Evolutionary conservation across 768 basidiomycete genomes (phyloP).

Genomic region (Dendrothele bispora): DNA sequence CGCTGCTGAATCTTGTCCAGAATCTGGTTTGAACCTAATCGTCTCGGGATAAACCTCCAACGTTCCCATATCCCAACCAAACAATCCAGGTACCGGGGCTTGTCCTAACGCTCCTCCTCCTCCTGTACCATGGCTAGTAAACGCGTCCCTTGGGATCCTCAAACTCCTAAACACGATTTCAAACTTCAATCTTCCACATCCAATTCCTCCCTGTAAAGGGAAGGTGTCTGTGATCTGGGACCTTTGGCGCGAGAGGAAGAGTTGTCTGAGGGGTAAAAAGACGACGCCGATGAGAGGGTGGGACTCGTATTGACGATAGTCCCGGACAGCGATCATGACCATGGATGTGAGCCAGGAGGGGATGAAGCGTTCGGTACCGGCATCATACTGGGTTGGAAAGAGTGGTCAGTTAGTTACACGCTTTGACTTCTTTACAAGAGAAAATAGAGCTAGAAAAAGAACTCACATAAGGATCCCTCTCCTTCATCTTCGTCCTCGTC

Average conservation of each 20-base stretch:
- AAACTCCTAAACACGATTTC: constrained; percentile 70
- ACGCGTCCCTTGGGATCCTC: too few species aligned
- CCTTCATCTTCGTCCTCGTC: constrained; percentile 47
- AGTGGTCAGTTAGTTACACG: not conserved
- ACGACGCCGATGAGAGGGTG: constrained; percentile 75
- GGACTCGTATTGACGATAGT: constrained; percentile 54
- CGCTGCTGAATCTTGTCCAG: constrained; percentile 34
- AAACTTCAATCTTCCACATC: constrained; percentile 62
- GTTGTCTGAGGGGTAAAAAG: constrained; percentile 45
- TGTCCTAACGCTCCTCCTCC: too few species aligned
- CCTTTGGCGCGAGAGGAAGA: constrained; percentile 39
- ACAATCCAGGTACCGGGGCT: constrained; percentile 48
- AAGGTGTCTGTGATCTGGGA: constrained; percentile 60
- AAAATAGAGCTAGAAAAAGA: not conserved
- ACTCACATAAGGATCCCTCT: constrained; percentile 43
- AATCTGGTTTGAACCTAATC: constrained; percentile 22
- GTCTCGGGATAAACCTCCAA: constrained; percentile 47
- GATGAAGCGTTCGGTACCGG: constrained; percentile 70
- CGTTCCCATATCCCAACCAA: constrained; percentile 74
- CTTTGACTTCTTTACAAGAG: not conserved
- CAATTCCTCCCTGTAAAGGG: constrained; percentile 70
- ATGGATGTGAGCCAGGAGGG: constrained; percentile 60
- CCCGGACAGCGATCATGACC: constrained; percentile 66
- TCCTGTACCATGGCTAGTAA: too few species aligned
- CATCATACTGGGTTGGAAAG: constrained; percentile 42